Evolutionary conservation across 495 filamentous ascomycete genomes (phyloP).

Genomic region (Hypoxylon lenormandii): DNA sequence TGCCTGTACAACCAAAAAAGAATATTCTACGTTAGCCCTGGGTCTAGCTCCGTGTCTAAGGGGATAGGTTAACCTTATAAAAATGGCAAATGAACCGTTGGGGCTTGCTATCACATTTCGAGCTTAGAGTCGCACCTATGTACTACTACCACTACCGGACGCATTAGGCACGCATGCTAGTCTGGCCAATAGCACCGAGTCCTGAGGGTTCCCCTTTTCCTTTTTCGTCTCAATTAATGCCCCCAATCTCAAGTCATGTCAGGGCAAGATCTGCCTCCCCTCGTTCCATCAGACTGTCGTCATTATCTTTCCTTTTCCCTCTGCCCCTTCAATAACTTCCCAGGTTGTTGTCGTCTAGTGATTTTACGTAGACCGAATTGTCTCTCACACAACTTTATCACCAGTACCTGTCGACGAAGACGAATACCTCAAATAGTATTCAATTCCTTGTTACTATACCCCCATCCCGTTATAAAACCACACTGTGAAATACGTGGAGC

Average conservation of each 20-base stretch:
- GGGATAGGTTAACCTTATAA: too few relatives aligned
- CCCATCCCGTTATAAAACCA: not conserved
- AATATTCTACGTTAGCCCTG: too few relatives aligned
- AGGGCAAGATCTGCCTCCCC: constrained; percentile 22
- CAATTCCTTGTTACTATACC: not conserved
- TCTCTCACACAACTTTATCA: not conserved
- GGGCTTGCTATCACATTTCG: too few relatives aligned
- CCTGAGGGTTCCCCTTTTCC: constrained; percentile 31
- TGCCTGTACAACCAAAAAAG: too few relatives aligned
- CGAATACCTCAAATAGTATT: not conserved
- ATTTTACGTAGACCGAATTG: constrained; percentile 12
- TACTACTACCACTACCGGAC: constrained; percentile 3
- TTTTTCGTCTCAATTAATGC: constrained; percentile 43
- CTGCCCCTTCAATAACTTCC: constrained; percentile 24
- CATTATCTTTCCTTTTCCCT: constrained; percentile 32
- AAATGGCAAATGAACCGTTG: too few relatives aligned
- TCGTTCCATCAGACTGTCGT: constrained; percentile 42
- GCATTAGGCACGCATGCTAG: not conserved
- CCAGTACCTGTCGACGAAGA: not conserved
- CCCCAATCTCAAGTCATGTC: not conserved
- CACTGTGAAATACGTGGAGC: not conserved
- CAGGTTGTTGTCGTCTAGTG: constrained; percentile 12
- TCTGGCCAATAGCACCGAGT: constrained; percentile 26
- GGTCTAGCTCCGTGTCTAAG: too few relatives aligned
- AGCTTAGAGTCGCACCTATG: not conserved